Conservation (phyloP, 192 early-diverging fungal species). For the Coemansia brasiliensis region DNA sequence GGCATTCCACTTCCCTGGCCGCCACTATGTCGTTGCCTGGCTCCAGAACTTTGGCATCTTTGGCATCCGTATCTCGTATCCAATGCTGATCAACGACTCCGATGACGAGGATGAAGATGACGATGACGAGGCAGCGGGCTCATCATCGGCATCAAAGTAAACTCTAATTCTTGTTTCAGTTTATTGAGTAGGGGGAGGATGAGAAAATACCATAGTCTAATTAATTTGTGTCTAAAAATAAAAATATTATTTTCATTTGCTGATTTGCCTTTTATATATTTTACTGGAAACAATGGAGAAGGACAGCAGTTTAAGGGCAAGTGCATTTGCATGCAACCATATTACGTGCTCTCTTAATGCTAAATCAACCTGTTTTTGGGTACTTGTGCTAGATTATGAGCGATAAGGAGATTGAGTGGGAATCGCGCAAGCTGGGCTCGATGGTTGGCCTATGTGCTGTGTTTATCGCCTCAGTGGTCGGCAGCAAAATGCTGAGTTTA, state of each 20-base stretch:
- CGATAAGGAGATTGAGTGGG: slow-evolving; percentile 42
- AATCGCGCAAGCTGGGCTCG: slow-evolving; percentile 51
- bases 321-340: not conserved
- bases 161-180: too few relatives aligned
- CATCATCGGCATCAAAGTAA: slow-evolving; percentile 9
- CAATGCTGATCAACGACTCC: slow-evolving; percentile 42
- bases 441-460: slow-evolving; percentile 37
- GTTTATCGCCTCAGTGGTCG: slow-evolving; percentile 47
- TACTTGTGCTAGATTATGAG: slow-evolving; percentile 37
- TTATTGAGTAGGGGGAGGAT: too few relatives aligned
- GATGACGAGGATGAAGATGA: slow-evolving; percentile 29
- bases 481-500: slow-evolving; percentile 36
- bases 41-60: slow-evolving; percentile 52
- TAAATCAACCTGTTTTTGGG: not conserved
- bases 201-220: too few relatives aligned
- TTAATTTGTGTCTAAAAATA: too few relatives aligned
- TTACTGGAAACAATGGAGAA: not conserved
- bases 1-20: slow-evolving; percentile 53
- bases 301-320: not conserved
- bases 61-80: slow-evolving; percentile 54
- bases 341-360: not conserved
- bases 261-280: not conserved
- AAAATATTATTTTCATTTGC: not conserved
- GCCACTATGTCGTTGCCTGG: slow-evolving; percentile 55
- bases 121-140: slow-evolving; percentile 17